Conservation (phyloP, 1,139 yeast species). For the Magnusiomyces ingens region DNA sequence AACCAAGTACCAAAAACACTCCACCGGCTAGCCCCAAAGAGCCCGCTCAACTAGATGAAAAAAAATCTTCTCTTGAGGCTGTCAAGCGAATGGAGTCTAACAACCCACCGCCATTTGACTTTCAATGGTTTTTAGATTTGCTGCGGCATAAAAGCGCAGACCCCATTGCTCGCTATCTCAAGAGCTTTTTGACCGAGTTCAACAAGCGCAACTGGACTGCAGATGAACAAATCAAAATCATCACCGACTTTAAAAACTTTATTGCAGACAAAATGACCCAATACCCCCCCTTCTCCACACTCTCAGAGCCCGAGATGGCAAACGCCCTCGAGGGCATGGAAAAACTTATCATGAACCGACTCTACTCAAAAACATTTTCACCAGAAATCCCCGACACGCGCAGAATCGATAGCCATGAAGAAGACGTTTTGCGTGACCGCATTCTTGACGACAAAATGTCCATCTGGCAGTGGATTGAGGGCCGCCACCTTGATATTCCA, state of each 20-base stretch:
- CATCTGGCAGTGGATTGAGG: constrained; percentile 68
- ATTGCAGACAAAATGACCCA: constrained; percentile 57
- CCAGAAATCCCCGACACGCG: constrained; percentile 54
- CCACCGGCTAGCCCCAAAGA: not conserved
- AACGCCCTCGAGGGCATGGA: constrained; percentile 90
- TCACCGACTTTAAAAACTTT: constrained; percentile 58
- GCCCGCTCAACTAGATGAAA: constrained; percentile 3
- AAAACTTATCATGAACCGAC: constrained; percentile 81
- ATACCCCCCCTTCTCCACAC: constrained; percentile 68
- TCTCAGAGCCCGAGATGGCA: constrained; percentile 53
- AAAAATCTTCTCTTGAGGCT: not conserved
- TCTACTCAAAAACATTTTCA: constrained; percentile 72
- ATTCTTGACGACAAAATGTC: constrained; percentile 50
- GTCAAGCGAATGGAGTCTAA: not conserved
- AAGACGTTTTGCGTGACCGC: constrained; percentile 59
- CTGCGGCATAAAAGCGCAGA: constrained; percentile 73
- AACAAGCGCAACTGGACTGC: constrained; percentile 64
- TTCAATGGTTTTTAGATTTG: constrained; percentile 68
- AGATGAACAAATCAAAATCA: constrained; percentile 69
- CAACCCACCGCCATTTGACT: constrained; percentile 52
- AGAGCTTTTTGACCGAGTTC: constrained; percentile 70
- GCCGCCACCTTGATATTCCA: constrained; percentile 74
- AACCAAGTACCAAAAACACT: not conserved
- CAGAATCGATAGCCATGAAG: constrained; percentile 45
- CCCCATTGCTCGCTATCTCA: constrained; percentile 79